Evolutionary conservation across 2,329 filamentous ascomycete species (phyloP).

Genomic region (Aspergillus sp.): DNA sequence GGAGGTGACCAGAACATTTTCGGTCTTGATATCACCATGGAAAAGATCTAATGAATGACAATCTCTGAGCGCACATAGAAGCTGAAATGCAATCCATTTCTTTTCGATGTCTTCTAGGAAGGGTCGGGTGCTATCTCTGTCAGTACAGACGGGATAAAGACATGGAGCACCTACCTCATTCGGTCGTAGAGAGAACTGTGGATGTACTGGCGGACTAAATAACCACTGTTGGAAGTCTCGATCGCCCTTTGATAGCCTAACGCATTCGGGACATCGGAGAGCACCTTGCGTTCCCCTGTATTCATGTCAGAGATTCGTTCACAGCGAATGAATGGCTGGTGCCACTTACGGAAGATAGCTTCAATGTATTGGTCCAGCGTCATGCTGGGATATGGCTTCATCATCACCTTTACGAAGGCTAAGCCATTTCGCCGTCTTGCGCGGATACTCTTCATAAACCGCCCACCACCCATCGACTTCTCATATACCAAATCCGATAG

Average conservation of each 20-base stretch:
- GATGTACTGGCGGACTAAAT: conserved; percentile 89
- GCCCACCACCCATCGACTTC: conserved; percentile 82
- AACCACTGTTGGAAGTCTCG: conserved; percentile 88
- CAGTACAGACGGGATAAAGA: conserved; percentile 11
- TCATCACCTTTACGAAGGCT: conserved; percentile 89
- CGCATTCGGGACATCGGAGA: conserved; percentile 85
- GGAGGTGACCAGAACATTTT: conserved; percentile 93
- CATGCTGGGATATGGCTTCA: conserved; percentile 84
- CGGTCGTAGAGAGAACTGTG: conserved; percentile 97
- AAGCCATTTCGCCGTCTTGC: conserved; percentile 87
- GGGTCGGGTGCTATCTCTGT: conserved; percentile 71
- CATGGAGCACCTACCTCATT: conserved; percentile 52
- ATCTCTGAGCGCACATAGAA: conserved; percentile 87
- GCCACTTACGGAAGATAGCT: conserved; percentile 66
- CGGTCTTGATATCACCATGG: conserved; percentile 97
- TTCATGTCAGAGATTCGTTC: conserved; percentile 16
- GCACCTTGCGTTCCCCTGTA: conserved; percentile 71
- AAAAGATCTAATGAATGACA: conserved; percentile 86
- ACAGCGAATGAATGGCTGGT: not conserved
- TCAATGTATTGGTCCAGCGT: conserved; percentile 75
- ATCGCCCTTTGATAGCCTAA: conserved; percentile 85
- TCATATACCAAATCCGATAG: conserved; percentile 88
- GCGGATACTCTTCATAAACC: conserved; percentile 95
- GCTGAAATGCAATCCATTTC: conserved; percentile 96
- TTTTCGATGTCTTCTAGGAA: conserved; percentile 98